Percentiles rank a stretch among this genome's conserved stretches.
Conservation (phyloP, 441 rosid genomes). For the Omphalea diandra region DNA sequence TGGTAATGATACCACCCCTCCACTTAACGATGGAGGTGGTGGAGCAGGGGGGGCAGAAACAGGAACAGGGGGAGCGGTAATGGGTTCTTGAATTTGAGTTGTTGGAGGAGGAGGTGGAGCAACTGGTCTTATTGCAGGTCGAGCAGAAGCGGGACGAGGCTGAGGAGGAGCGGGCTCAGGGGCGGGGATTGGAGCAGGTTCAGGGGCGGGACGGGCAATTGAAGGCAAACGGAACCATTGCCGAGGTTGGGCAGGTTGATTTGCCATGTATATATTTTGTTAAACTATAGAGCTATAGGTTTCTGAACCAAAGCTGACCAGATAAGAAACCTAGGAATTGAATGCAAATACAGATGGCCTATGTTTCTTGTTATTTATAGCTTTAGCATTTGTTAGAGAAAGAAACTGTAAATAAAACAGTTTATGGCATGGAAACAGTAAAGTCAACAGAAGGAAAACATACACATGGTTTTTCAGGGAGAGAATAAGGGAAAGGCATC, state of each 20-base stretch:
- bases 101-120: conserved; percentile 26
- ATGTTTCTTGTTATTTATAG: conserved; percentile 26
- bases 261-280: conserved; percentile 31
- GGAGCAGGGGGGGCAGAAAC: conserved; percentile 15
- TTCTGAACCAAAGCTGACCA: not conserved
- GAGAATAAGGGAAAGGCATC: conserved; percentile 37
- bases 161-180: conserved; percentile 31
- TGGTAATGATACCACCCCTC: conserved; percentile 30
- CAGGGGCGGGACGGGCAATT: conserved; percentile 34
- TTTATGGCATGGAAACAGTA: conserved; percentile 7
- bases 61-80: conserved; percentile 20
- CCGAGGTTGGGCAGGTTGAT: conserved; percentile 40
- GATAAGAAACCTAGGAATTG: conserved; percentile 1
- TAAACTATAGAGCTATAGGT: not conserved
- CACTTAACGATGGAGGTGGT: conserved; percentile 21
- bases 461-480: conserved; percentile 3
- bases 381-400: not conserved
- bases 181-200: conserved; percentile 26
- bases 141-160: conserved; percentile 31
- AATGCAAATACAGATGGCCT: not conserved
- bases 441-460: not conserved
- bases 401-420: not conserved
- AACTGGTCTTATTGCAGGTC: conserved; percentile 32
- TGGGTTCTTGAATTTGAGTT: conserved; percentile 33
- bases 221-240: conserved; percentile 60